Conservation (phyloP, 495 filamentous ascomycete genomes). For the Xylaria acuta region DNA sequence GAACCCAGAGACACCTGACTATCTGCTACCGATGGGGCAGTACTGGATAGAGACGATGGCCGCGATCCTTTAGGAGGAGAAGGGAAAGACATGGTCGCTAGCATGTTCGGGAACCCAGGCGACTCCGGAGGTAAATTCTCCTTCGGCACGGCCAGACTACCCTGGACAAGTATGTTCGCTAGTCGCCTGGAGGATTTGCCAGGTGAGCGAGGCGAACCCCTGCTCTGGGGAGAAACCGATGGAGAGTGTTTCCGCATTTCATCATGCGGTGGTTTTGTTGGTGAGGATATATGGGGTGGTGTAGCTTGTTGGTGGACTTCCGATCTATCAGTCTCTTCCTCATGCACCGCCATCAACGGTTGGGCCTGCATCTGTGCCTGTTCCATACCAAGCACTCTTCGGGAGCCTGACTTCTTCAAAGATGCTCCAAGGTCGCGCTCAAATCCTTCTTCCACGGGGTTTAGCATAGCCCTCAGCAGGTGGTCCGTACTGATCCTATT, state of each 20-base stretch:
- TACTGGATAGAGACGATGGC: constrained; percentile 29
- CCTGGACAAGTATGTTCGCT: constrained; percentile 11
- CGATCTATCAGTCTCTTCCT: background rate
- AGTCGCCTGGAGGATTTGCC: background rate
- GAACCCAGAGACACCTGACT: constrained; percentile 1
- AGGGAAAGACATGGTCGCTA: constrained; percentile 35
- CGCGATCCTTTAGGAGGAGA: constrained; percentile 30
- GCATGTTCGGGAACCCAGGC: constrained; percentile 38
- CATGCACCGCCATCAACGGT: constrained; percentile 4
- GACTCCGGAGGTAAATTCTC: constrained; percentile 30
- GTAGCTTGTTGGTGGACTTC: background rate
- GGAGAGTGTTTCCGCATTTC: constrained; percentile 1
- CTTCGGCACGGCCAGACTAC: constrained; percentile 23
- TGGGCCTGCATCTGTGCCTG: background rate
- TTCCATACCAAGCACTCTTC: background rate
- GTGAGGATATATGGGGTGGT: background rate
- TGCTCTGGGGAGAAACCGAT: background rate
- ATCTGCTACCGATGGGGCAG: constrained; percentile 7
- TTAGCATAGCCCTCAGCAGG: constrained; percentile 7
- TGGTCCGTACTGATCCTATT: constrained; percentile 7
- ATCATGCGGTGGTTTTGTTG: background rate
- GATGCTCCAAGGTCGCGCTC: constrained; percentile 5
- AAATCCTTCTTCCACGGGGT: constrained; percentile 12
- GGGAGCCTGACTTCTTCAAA: background rate
- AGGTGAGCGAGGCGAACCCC: background rate